Evolutionary conservation across 257 asterid genomes (phyloP), one percentile per base, ranked within the genome.

Genomic region (Lantana camara): DNA sequence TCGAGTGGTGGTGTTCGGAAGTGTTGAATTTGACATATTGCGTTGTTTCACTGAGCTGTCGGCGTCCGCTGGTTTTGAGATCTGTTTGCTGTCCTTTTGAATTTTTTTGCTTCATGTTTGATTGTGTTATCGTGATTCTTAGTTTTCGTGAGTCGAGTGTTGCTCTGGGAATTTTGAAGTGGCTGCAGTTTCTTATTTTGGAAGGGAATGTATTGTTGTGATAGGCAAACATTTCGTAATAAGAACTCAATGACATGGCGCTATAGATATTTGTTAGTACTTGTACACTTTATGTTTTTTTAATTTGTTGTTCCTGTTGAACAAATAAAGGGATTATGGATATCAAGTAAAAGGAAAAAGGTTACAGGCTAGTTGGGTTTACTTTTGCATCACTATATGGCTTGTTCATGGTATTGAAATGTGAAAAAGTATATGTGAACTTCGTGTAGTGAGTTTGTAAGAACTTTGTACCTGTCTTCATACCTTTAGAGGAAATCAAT

Each of bases 11-110:
- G 20, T 22, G 5, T 30, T 52, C 40, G 64, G 5, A 52, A 8
- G 22, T 63, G 59, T 38, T 7, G 68, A 46, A 15, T 59, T 64
- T 60, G 7, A 24, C 48, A 15, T 66, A 10, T n/a, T 21, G 9
- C 62, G 11, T 47, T 46, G 54, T 47, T 38, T 50, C 38, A 7
- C 66, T 23, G 58, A 45, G 15, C n/a, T 68, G 34, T 30, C 50
- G 3, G 60, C 13, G 10, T n/a, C 48, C 38, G 50, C 24, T 53
- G 65, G 56, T 50, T 48, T 21, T 22, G 57, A 67, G 76, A 75
- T 75, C 68, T 64, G 6, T 45, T 38, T 44, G 22, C 46, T 5
- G 58, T 42, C 22, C 13, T 60, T n/a, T n/a, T n/a, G 30, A 1
- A 22, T n/a, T 29, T 14, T 6, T 49, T 41, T 62, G 27, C 54